A percentile compares a stretch with the other conserved stretches of the same genome.
Conservation (phyloP, 2,329 filamentous ascomycete genomes). For the Trichoderma semiorbis region DNA sequence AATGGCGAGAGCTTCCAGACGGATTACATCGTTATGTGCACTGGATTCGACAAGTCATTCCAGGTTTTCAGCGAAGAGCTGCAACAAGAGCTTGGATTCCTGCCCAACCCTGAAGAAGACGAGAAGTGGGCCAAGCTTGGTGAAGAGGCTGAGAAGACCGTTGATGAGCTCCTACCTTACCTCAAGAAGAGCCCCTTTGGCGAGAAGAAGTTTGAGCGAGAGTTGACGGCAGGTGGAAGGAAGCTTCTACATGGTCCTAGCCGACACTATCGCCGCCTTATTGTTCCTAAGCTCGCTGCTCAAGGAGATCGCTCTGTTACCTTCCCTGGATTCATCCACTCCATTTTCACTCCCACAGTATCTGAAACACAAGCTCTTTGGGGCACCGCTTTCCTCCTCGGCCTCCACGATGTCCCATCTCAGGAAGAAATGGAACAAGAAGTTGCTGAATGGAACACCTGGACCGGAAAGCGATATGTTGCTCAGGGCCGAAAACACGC, state of each 20-base stretch:
- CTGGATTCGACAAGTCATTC: slow-evolving; percentile 26
- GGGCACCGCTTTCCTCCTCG: slow-evolving; percentile 26
- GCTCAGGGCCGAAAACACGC: slow-evolving; percentile 26
- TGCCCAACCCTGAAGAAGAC: not conserved
- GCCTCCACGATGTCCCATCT: slow-evolving; percentile 24
- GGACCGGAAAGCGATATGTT: slow-evolving; percentile 33
- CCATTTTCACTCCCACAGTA: not conserved
- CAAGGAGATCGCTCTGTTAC: not conserved
- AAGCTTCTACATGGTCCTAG: not conserved
- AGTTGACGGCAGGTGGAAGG: not conserved
- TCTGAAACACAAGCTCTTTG: not conserved
- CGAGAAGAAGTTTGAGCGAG: not conserved
- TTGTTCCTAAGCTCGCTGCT: not conserved
- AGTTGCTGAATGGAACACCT: slow-evolving; percentile 31
- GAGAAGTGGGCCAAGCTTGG: not conserved
- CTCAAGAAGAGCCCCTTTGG: not conserved
- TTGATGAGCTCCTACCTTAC: not conserved
- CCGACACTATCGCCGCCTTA: not conserved
- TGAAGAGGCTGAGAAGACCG: not conserved
- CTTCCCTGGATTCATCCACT: not conserved
- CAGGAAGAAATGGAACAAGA: slow-evolving; percentile 30
- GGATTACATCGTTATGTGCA: slow-evolving; percentile 26
- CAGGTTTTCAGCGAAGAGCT: slow-evolving; percentile 22
- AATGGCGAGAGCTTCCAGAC: slow-evolving; percentile 3
- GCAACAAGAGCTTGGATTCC: slow-evolving; percentile 21